phyloP scores from a whole-genome alignment of 805 yeast species.

The Starmerella floris region DNA sequence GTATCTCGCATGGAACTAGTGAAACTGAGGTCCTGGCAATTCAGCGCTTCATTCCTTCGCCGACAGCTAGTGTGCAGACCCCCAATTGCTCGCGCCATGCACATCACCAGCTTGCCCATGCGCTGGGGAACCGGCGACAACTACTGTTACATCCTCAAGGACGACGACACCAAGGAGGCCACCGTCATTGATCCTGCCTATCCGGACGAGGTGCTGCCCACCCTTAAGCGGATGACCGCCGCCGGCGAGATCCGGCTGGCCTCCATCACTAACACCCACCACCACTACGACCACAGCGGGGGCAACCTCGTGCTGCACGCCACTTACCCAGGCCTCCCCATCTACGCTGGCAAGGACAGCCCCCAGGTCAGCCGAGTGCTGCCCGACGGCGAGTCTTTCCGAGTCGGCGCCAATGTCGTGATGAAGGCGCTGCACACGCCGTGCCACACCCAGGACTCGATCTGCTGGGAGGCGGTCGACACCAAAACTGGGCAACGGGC shows the following conservation, averaged over 20 bases:
- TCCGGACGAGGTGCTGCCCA: conserved; percentile 53
- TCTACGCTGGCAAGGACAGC: conserved; percentile 76
- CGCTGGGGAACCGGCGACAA: conserved; percentile 92
- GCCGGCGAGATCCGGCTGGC: conserved; percentile 36
- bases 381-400: conserved; percentile 43
- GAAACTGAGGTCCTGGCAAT: background rate
- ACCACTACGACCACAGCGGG: conserved; percentile 89
- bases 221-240: conserved; percentile 29
- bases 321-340: conserved; percentile 38
- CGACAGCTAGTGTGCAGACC: too few relatives aligned
- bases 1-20: background rate
- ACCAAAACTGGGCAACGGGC: conserved; percentile 47
- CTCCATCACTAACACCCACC: conserved; percentile 89
- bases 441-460: conserved; percentile 93
- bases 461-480: conserved; percentile 71
- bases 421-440: conserved; percentile 87
- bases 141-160: conserved; percentile 69
- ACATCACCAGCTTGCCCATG: conserved; percentile 71
- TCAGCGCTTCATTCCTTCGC: too few relatives aligned
- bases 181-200: conserved; percentile 91
- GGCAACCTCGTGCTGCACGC: conserved; percentile 44
- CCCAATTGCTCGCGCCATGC: conserved; percentile 48
- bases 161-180: conserved; percentile 49
- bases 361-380: conserved; percentile 65
- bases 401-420: conserved; percentile 49